These are phyloP conservation scores for Botrytis byssoidea DNA, from an alignment of 2,329 filamentous ascomycete species.

Conservation along the genomic window DNA sequence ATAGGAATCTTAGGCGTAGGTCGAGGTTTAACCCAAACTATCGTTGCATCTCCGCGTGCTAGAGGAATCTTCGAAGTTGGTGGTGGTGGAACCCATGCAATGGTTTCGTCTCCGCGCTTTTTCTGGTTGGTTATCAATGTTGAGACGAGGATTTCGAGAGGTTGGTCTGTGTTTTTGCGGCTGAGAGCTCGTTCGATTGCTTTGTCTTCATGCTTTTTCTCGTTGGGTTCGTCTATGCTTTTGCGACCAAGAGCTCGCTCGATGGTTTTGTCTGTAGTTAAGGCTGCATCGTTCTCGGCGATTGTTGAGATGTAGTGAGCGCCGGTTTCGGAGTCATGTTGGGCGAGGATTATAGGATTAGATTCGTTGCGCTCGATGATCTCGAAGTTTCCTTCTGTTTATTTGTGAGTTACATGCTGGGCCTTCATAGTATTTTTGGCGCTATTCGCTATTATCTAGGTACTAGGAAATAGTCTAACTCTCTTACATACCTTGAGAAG, in stretches of 20 bases:
- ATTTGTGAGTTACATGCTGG: background rate
- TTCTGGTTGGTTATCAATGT: rapidly evolving
- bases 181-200: background rate
- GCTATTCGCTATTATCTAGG: background rate
- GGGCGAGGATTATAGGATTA: background rate
- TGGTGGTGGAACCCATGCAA: background rate
- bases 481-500: background rate
- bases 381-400: background rate
- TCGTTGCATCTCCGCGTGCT: background rate
- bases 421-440: too few species aligned
- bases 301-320: background rate
- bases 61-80: background rate
- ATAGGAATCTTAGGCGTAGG: background rate
- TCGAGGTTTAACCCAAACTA: background rate
- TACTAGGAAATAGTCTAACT: rapidly evolving
- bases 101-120: background rate
- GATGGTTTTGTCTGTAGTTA: background rate
- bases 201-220: background rate
- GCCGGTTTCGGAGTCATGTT: background rate
- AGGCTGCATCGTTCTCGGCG: background rate
- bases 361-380: background rate
- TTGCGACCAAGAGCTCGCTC: background rate
- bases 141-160: background rate
- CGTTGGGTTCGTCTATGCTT: background rate
- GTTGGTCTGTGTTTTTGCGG: background rate